Base-by-base conservation (phyloP, 129 eudicot genomes). In the Tagetes patula region DNA sequence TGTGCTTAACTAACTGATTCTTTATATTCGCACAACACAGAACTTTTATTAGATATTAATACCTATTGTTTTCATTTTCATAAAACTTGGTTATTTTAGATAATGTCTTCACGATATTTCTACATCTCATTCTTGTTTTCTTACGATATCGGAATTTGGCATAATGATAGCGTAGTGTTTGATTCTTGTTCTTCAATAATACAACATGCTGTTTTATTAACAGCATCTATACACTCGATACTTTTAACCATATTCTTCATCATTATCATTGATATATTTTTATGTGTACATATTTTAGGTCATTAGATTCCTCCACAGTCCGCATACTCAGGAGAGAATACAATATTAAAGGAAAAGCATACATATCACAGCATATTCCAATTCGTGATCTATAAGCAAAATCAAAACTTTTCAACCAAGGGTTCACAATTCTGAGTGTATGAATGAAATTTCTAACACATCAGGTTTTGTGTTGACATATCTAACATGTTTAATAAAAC, bases 131-230 rank as follows among this genome's bases (percentile, higher is more conserved):
- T 61, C 34, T 75, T 13, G 14, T 64, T 38, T 59, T 50, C 79
- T 39, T 33, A 49, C 8, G 48, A 38, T 74, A 49, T 8, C 10
- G 33, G 52, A 63, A 63, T 49, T 74, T 64, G 31, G 31, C 52
- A 27, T 0, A 11, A 48, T 20, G 33, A 30, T 27, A 1, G 42
- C 71, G 49, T 49, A 1, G 20, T 63, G n/a, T 74, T 74, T 49
- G n/a, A 64, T 74, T 74, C 79, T 63, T 64, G 64, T 64, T 64
- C 52, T 47, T 31, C 40, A 48, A 49, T 38, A 71, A 71, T 41
- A 72, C 41, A 34, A 71, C 52, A 73, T 73, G 40, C n/a, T 56
- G 62, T 27, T 45, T 74, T 38, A 61, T 49, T 38, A 63, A 9
- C 42, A 74, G 54, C 71, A 74, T 74, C 34, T 64, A 20, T 53